phyloP scores from a whole-genome alignment of 495 filamentous ascomycete genomes.

The Talaromyces liani region DNA sequence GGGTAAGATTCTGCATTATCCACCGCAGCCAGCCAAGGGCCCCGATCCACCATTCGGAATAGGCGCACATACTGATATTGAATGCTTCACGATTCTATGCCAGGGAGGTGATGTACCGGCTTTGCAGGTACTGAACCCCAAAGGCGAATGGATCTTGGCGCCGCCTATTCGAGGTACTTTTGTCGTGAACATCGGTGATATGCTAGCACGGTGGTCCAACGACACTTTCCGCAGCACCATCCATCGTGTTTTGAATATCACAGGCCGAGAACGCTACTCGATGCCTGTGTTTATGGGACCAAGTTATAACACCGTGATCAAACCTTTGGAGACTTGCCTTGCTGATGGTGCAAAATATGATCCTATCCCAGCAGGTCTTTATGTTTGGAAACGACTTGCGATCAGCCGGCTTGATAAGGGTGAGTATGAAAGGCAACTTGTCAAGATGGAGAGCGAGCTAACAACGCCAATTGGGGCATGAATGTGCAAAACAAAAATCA shows the following conservation, averaged over 20 bases:
- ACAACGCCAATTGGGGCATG: not conserved
- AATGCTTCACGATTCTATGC: conserved; percentile 42
- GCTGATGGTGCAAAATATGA: conserved; percentile 2
- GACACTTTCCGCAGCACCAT: conserved; percentile 38
- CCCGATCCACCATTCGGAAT: conserved; percentile 31
- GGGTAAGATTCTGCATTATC: conserved; percentile 39
- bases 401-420: conserved; percentile 1
- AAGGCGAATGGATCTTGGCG: conserved; percentile 43
- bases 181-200: conserved; percentile 48
- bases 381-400: conserved; percentile 4
- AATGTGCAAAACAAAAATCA: not conserved
- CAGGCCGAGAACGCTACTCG: conserved; percentile 36
- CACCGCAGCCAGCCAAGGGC: conserved; percentile 22
- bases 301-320: conserved; percentile 19
- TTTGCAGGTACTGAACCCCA: conserved; percentile 43
- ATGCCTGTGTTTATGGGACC: conserved; percentile 42
- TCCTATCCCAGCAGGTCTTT: not conserved
- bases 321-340: not conserved
- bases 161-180: conserved; percentile 39
- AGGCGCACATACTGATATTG: conserved; percentile 42
- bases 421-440: not conserved
- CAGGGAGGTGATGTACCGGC: conserved; percentile 32
- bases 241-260: conserved; percentile 43
- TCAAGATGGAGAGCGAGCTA: conserved; percentile 4
- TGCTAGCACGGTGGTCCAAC: conserved; percentile 39